Base-by-base conservation (phyloP, 768 basidiomycete species). In the Piloderma croceum region DNA sequence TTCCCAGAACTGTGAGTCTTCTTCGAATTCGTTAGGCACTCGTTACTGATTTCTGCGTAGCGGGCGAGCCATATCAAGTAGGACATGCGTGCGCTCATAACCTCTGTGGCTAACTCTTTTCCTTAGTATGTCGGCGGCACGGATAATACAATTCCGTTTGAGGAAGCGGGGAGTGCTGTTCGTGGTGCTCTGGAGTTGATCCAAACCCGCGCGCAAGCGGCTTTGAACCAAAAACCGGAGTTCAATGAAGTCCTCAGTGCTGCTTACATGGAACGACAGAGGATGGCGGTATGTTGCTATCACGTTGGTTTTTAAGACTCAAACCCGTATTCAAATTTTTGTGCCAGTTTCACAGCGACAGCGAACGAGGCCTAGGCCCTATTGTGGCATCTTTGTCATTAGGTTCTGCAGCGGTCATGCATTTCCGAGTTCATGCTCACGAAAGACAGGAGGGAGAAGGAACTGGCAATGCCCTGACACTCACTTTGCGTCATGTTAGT, bases 201-300 rank as follows among this genome's bases (percentile, higher is more conserved):
- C 31, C 63, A 77, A 51, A 55, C 59, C 12, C 78, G 81, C 25
- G 69, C 81, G 36, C 45, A 34, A 3, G 59, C 69, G 43, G 74
- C 77, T 7, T 54, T 88, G 11, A 50, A 45, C 2, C 45, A 41
- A 12, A 39, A 57, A 9, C 49, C 61, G 19, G 50, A 59, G 1
- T 89, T 90, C 64, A 90, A 90, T 48, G 87, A 90, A 59, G 70
- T 90, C 24, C 69, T 90, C 22, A 79, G 79, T 43, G 84, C 81
- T 34, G 87, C 84, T 1, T 90, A 90, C 51, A 88, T 90, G 83
- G 83, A 86, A 52, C 70, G 76, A 42, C 88, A 90, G 58, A 83
- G 73, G 55, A 90, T 90, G 87, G 74, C 84, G 36, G 87, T 87
- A 54, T 52, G 74, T n/a, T 59, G 12, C 11, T 24, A 19, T 24